Evolutionary conservation across 108 stramenopile genomes (phyloP), one percentile per base, ranked within the genome.

Genomic region (Bacterosira constricta): DNA sequence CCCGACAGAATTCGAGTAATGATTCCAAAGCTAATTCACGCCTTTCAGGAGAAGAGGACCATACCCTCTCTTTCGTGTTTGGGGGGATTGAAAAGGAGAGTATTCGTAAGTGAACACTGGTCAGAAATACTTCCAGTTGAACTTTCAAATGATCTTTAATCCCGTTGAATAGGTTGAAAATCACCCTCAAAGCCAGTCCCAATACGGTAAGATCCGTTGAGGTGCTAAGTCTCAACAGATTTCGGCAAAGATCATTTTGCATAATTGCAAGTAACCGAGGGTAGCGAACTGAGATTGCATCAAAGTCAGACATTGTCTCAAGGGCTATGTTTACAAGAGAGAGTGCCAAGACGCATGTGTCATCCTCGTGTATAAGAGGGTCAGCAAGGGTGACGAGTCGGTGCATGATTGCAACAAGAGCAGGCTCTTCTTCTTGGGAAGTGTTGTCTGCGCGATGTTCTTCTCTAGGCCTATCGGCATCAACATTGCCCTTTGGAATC

Each of bases 61-160:
- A 86, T 44, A 61, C 74, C 60, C 54, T 36, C 51, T 55, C 50
- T 21, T 73, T 46, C 0, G 56, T 54, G 20, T 29, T 36, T 7
- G 69, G 74, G 18, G 53, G 55, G 35, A 63, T 60, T 34, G 88
- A 85, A 34, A 82, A 61, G 3, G 83, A 59, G 5, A 83, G 65
- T 1, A 97, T 83, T 7, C 91, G 66, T 46, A 97, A 73, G 72
- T 97, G 96, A 21, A 98, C 94, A 25, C 74, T 82, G 11, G 95
- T 92, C 56, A 99, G 69, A 56, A 99, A 98, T n/a, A 98, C 96
- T 75, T 99, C 98, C 50, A 99, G 85, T 47, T 96, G 97, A 5
- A 98, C 91, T 77, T 97, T 98, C 50, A 99, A 53, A 62, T 98
- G 92, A 62, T 95, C 91, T 67, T 95, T 93, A 63, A 98, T 96